Conservation (phyloP, 2,329 filamentous ascomycete species). For the Arachnomyces sp. region DNA sequence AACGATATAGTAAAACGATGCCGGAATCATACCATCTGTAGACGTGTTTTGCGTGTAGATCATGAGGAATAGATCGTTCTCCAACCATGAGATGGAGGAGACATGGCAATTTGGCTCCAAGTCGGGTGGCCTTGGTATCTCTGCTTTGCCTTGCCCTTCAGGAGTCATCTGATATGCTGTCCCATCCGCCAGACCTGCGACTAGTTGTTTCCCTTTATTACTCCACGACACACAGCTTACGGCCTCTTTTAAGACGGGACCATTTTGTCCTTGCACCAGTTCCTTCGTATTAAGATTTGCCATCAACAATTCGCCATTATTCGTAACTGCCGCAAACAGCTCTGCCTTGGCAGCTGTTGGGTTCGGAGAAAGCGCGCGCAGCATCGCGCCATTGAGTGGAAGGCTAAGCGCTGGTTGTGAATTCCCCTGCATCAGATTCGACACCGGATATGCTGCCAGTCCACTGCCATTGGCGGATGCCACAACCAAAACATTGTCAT, state of each 20-base stretch:
- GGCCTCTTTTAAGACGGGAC: constrained; percentile 59
- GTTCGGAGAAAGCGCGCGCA: constrained; percentile 72
- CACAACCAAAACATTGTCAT: constrained; percentile 74
- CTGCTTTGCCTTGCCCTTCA: constrained; percentile 65
- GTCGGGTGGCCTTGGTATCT: constrained; percentile 67
- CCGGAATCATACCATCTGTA: constrained; percentile 47
- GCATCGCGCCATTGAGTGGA: constrained; percentile 61
- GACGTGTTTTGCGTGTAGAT: constrained; percentile 61
- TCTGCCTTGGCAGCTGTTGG: constrained; percentile 53
- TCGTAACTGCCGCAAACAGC: constrained; percentile 71
- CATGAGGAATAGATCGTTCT: constrained; percentile 74
- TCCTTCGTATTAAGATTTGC: constrained; percentile 65
- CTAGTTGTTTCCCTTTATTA: constrained; percentile 81
- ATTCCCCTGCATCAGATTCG: constrained; percentile 56
- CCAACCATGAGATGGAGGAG: constrained; percentile 76
- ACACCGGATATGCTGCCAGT: constrained; percentile 72
- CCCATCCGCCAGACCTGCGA: constrained; percentile 76
- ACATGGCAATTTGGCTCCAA: constrained; percentile 60
- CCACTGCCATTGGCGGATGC: constrained; percentile 75
- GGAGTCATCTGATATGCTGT: constrained; percentile 75
- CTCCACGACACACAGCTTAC: constrained; percentile 90
- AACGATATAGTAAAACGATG: constrained; percentile 71
- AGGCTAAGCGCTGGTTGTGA: constrained; percentile 66
- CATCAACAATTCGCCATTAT: constrained; percentile 71
- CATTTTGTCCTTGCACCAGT: constrained; percentile 51